Evolutionary conservation across 192 early-diverging fungal genomes (phyloP), one percentile per base, ranked within the genome.

Genomic region (Linnemannia elongata): DNA sequence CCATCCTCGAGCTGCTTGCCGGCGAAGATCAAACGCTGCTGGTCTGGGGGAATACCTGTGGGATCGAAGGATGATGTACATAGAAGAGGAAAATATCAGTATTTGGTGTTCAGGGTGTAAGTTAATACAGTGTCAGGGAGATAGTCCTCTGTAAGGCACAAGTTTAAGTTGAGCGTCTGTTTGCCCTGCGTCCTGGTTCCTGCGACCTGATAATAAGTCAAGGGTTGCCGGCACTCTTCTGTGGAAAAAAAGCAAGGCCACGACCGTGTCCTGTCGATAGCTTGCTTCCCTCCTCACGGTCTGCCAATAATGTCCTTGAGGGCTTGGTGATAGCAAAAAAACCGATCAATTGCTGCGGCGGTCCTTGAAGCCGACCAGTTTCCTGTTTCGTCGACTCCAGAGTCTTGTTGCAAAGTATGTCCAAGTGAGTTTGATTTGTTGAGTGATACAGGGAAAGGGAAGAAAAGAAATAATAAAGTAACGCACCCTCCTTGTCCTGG

Each of bases 1-100:
- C 96, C 97, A 92, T 99, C 99, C 93, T 99, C 99, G 88, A 99
- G 96, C 93, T 99, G 99, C 95, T 99, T 99, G 82, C 99, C 99
- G 91, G 99, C 98, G 91, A 99, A 99, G 89, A 99, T 99, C 63
- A 99, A 92, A 89, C 98, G 97, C 92, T 99, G 98, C 92, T 99
- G 98, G 89, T 99, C 98, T 81, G 98, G 98, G 84, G 97, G 97
- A 89, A 99, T 99, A 76, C 96, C 94, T 94, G 74, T 75, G 36
- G 35, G 10, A 47, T n/a, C 30, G 27, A 20, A 41, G 12, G 20
- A 39, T 13, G 36, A 76, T 66, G 4, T 24, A 49, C 15, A 10
- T 17, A n/a, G 8, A 66, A 66, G n/a, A 57, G 12, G 44, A 7
- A 54, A 6, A 75, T 36, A 54, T 75, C 52, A 75, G 74, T 33